These are phyloP conservation scores for Taphrina pruni DNA, from an alignment of 1,139 yeast genomes.

Conservation along the genomic window DNA sequence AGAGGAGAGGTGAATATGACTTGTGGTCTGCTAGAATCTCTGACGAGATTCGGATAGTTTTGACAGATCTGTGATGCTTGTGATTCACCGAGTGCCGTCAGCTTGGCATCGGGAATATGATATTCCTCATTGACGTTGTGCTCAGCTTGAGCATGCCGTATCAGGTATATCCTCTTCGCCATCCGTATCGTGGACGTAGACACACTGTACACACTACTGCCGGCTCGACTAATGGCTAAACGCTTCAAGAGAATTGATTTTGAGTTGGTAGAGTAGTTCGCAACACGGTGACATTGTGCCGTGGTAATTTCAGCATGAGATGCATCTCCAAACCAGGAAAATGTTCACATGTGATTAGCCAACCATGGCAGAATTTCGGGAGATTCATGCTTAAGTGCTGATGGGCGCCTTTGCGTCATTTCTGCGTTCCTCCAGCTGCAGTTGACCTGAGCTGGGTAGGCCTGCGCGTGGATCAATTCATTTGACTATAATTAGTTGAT, in stretches of 20 bases:
- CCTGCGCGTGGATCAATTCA: no score
- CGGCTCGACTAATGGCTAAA: no score
- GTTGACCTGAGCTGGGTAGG: no score
- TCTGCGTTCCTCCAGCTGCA: not conserved
- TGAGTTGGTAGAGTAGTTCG: no score
- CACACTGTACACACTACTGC: not conserved
- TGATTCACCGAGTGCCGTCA: slow-evolving; percentile 42
- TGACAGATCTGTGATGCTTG: slow-evolving; percentile 40
- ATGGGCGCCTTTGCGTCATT: slow-evolving; percentile 1
- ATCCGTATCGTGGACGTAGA: not conserved
- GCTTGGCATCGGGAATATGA: slow-evolving; percentile 44
- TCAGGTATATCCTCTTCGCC: slow-evolving; percentile 42
- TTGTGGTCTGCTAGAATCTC: slow-evolving; percentile 33
- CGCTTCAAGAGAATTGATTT: no score
- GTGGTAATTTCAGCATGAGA: not conserved
- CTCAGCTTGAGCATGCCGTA: slow-evolving; percentile 49
- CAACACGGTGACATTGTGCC: no score
- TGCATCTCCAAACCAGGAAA: not conserved
- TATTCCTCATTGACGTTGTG: slow-evolving; percentile 43
- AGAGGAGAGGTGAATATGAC: slow-evolving; percentile 45
- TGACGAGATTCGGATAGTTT: slow-evolving; percentile 20
- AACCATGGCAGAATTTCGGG: slow-evolving; percentile 7
- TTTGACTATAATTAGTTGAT: no score
- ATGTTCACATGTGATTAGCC: slow-evolving; percentile 15
- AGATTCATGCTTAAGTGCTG: not conserved